phyloP scores from a whole-genome alignment of 1,139 yeast genomes.

The Meyerozyma carpophila region DNA sequence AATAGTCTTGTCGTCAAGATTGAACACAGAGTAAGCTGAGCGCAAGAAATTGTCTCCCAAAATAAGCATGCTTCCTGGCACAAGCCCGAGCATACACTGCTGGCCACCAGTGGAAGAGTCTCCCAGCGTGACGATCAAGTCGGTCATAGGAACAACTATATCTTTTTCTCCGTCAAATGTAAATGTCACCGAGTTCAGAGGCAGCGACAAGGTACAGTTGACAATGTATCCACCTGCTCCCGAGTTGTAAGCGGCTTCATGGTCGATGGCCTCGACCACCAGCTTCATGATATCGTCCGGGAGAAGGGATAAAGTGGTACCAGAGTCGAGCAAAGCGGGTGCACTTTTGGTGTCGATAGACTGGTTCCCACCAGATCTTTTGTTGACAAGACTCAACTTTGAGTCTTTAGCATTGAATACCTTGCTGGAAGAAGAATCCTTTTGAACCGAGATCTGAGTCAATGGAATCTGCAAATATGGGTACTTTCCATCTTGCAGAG shows the following conservation, averaged over 20 bases:
- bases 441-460: slow-evolving; percentile 3
- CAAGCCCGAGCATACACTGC: slow-evolving; percentile 13
- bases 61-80: slow-evolving; percentile 12
- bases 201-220: slow-evolving; percentile 23
- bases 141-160: slow-evolving; percentile 21
- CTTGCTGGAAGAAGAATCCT: background rate
- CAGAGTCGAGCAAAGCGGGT: slow-evolving; percentile 35
- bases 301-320: slow-evolving; percentile 32
- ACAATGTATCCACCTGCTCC: slow-evolving; percentile 19
- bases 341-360: slow-evolving; percentile 15
- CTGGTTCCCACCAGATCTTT: slow-evolving; percentile 7
- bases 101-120: background rate
- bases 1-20: slow-evolving; percentile 32
- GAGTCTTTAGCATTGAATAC: background rate
- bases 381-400: background rate
- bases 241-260: slow-evolving; percentile 13
- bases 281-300: slow-evolving; percentile 14
- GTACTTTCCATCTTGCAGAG: slow-evolving; percentile 12
- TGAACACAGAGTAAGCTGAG: slow-evolving; percentile 30
- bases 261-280: slow-evolving; percentile 13
- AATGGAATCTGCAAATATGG: slow-evolving; percentile 19
- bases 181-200: slow-evolving; percentile 20
- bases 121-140: slow-evolving; percentile 10
- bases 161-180: slow-evolving; percentile 19
- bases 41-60: slow-evolving; percentile 37